Percentiles rank a stretch among this genome's conserved stretches.
Evolutionary conservation across 768 basidiomycete species (phyloP).

Genomic region (Suillus tomentosus): DNA sequence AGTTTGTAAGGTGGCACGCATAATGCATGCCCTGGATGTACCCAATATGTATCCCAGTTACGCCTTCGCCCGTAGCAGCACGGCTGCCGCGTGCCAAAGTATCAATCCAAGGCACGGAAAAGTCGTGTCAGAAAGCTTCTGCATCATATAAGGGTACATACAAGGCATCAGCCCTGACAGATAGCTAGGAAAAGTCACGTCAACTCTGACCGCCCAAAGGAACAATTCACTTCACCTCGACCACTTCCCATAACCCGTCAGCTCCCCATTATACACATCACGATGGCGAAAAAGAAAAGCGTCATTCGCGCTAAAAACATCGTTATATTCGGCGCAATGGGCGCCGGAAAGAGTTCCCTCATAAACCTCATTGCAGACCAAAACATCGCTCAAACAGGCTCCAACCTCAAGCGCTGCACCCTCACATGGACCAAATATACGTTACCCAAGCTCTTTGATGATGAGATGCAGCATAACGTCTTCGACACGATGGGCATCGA

Average conservation of each 20-base stretch:
- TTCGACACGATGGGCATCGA: constrained; percentile 36
- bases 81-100: neutral
- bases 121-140: constrained; percentile 2
- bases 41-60: neutral
- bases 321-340: constrained; percentile 34
- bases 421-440: constrained; percentile 31
- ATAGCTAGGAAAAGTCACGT: neutral
- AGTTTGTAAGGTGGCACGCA: neutral
- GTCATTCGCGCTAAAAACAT: constrained; percentile 23
- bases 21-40: neutral
- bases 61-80: neutral
- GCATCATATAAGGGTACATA: neutral
- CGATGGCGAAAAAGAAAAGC: neutral
- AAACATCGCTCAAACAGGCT: constrained; percentile 32
- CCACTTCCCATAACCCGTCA: neutral
- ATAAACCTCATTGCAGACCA: constrained; percentile 42
- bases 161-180: neutral
- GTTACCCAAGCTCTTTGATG: constrained; percentile 14
- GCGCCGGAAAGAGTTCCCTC: constrained; percentile 46
- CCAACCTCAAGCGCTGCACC: constrained; percentile 36
- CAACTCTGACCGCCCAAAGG: neutral
- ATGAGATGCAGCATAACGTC: constrained; percentile 18
- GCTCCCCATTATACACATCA: neutral
- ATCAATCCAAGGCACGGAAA: neutral
- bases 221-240: neutral